These are phyloP conservation scores for Lizanozyma gosingica DNA, from an alignment of 1,139 yeast species.

Conservation along the genomic window DNA sequence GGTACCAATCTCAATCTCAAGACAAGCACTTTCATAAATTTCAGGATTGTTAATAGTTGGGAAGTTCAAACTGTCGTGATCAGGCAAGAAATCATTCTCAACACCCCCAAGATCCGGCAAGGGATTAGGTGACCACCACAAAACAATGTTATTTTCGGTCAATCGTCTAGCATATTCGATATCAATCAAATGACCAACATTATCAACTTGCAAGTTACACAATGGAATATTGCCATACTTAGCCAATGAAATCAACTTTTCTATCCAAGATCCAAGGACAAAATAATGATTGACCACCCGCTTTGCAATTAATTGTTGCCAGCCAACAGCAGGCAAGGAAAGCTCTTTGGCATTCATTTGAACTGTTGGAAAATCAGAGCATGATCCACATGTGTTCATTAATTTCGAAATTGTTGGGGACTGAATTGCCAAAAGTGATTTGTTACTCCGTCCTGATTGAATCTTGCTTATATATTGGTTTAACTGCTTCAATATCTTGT, in stretches of 20 bases:
- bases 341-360: constrained; percentile 48
- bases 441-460: constrained; percentile 45
- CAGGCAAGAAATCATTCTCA: constrained; percentile 49
- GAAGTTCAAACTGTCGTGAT: constrained; percentile 56
- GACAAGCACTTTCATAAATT: constrained; percentile 65
- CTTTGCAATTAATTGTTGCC: constrained; percentile 72
- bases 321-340: constrained; percentile 69
- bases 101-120: constrained; percentile 82
- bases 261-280: constrained; percentile 67
- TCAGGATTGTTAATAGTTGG: constrained; percentile 77
- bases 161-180: constrained; percentile 77
- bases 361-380: constrained; percentile 57
- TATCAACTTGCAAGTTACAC: constrained; percentile 73
- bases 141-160: constrained; percentile 52
- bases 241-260: constrained; percentile 57
- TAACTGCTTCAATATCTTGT: constrained; percentile 45
- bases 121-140: constrained; percentile 91
- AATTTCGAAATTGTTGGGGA: constrained; percentile 53
- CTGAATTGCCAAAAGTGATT: constrained; percentile 60
- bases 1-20: constrained; percentile 75
- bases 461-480: constrained; percentile 46
- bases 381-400: constrained; percentile 31
- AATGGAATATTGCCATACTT: constrained; percentile 75
- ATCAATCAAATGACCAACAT: constrained; percentile 74
- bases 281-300: constrained; percentile 65